Conservation (phyloP, 2,329 filamentous ascomycete genomes). For the Coniochaeta prunicola region DNA sequence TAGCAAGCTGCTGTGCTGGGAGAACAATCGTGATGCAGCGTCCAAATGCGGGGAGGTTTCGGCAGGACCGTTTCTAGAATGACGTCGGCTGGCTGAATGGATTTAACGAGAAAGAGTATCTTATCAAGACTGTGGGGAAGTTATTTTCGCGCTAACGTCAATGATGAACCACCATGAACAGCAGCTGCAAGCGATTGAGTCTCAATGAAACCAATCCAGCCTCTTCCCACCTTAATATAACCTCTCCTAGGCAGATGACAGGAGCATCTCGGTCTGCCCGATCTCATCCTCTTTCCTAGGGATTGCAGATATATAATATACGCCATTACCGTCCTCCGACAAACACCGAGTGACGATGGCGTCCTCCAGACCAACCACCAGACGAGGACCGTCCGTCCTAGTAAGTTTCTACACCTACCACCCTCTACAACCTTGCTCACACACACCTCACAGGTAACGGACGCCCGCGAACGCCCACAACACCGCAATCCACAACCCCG, state of each 20-base stretch:
- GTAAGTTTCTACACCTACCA: slow-evolving; percentile 27
- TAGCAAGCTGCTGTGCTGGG: no score
- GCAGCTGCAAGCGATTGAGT: background rate
- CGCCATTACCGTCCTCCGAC: background rate
- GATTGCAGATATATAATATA: no score
- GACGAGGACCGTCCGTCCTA: slow-evolving; percentile 54
- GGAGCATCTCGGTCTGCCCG: background rate
- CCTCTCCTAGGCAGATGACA: background rate
- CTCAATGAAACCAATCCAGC: background rate
- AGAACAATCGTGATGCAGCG: no score
- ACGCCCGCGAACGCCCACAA: slow-evolving; percentile 41
- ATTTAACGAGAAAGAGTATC: no score
- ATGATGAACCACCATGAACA: background rate
- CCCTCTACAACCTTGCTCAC: background rate
- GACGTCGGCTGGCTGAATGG: slow-evolving; percentile 13
- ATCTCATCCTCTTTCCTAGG: background rate
- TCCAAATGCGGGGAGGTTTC: slow-evolving; percentile 3
- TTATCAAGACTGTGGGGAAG: background rate
- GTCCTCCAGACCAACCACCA: slow-evolving; percentile 24
- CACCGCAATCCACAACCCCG: slow-evolving; percentile 19
- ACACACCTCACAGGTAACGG: slow-evolving; percentile 41
- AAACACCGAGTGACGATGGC: slow-evolving; percentile 23
- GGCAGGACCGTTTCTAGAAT: slow-evolving; percentile 4
- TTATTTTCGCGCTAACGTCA: background rate
- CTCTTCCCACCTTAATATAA: background rate